These are phyloP conservation scores for Ceratobasidium sp. DNA, from an alignment of 1,284 basidiomycete species.

Conservation along the genomic window DNA sequence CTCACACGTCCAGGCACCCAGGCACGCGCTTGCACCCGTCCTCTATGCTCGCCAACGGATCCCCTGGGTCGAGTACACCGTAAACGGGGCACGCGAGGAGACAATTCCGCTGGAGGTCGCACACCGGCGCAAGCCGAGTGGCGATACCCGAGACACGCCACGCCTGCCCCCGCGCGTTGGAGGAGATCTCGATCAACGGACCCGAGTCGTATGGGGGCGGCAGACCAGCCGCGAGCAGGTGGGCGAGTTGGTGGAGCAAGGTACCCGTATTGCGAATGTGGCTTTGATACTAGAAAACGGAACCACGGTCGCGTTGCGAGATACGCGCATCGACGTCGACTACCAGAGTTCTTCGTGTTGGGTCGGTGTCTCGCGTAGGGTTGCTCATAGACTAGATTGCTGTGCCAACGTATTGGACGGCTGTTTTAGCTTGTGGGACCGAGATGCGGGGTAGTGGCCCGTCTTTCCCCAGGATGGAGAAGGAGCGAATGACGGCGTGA, in stretches of 20 bases:
- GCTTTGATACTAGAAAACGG: constrained; percentile 83
- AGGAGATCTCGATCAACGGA: constrained; percentile 79
- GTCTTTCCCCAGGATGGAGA: constrained; percentile 86
- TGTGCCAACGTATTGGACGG: constrained; percentile 60
- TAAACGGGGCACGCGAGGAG: constrained; percentile 81
- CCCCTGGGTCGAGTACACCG: constrained; percentile 69
- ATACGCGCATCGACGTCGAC: constrained; percentile 84
- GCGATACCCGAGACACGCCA: constrained; percentile 79
- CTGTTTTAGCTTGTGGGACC: constrained; percentile 69
- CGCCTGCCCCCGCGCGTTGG: constrained; percentile 74
- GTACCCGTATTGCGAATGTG: constrained; percentile 82
- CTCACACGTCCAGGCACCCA: constrained; percentile 82
- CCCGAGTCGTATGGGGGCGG: constrained; percentile 59
- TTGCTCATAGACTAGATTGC: constrained; percentile 74
- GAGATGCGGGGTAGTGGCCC: constrained; percentile 78
- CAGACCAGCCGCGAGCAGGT: constrained; percentile 63
- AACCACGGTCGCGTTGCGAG: constrained; percentile 78
- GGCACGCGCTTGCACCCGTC: constrained; percentile 63
- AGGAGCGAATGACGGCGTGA: constrained; percentile 76
- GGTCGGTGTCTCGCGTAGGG: constrained; percentile 74
- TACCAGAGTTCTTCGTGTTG: constrained; percentile 85
- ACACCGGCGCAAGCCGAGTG: constrained; percentile 72
- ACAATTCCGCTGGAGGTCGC: constrained; percentile 83
- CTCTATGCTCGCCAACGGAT: constrained; percentile 65
- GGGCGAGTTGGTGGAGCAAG: constrained; percentile 70